Conservation (phyloP, 805 yeast species). For the Myxozyma neglecta region DNA sequence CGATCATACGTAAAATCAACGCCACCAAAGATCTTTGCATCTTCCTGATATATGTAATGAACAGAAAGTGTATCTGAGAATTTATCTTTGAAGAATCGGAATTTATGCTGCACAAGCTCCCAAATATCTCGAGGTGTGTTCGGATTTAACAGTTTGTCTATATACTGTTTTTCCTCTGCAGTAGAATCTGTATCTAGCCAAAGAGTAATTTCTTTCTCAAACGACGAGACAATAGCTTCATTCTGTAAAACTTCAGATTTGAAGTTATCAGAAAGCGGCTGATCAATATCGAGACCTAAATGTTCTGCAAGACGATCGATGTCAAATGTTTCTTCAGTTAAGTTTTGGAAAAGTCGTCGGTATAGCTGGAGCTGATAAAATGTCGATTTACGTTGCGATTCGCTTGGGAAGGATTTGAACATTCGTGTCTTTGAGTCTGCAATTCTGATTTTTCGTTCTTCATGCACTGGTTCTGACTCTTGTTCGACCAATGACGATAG, state of each 20-base stretch:
- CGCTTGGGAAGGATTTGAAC: constrained; percentile 9
- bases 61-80: constrained; percentile 13
- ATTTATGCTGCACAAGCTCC: constrained; percentile 10
- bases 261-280: constrained; percentile 3
- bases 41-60: constrained; percentile 22
- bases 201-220: constrained; percentile 1
- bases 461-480: neutral
- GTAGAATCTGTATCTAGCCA: neutral
- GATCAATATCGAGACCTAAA: constrained; percentile 6
- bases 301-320: neutral
- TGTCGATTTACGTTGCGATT: constrained; percentile 24
- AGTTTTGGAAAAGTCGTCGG: constrained; percentile 17
- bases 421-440: constrained; percentile 27
- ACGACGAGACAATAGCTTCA: neutral
- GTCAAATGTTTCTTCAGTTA: constrained; percentile 22
- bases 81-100: constrained; percentile 10
- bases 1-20: constrained; percentile 18
- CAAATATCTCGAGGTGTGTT: constrained; percentile 20
- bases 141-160: neutral
- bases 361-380: constrained; percentile 26
- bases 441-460: constrained; percentile 18
- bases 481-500: neutral
- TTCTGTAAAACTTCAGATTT: constrained; percentile 5
- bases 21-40: constrained; percentile 20
- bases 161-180: neutral